Evolutionary conservation across 345 rosid genomes (phyloP).

Genomic region (Chamaenerion angustifolium): DNA sequence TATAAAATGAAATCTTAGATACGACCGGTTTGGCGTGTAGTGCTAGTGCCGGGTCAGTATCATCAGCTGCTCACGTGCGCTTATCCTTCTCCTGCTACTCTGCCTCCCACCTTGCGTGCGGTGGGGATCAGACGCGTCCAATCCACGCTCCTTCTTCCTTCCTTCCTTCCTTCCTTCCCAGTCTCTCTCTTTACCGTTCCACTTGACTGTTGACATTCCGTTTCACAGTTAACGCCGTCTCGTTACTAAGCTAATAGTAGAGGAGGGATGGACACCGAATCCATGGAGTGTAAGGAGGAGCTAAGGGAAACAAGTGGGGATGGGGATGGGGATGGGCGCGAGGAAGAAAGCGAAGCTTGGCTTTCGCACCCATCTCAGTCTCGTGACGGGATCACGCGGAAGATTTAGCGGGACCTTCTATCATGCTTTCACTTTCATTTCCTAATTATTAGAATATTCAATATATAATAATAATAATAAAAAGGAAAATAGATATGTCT

Average conservation of each 20-base stretch:
- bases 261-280: not conserved
- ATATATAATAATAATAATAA: too few species aligned
- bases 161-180: not conserved
- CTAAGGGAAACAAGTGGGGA: not conserved
- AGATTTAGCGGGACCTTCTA: conserved; percentile 9
- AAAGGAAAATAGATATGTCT: too few species aligned
- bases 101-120: conserved; percentile 9
- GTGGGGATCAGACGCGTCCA: conserved; percentile 6
- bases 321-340: too few species aligned
- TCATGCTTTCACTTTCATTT: conserved; percentile 8
- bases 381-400: conserved; percentile 36
- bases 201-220: not conserved
- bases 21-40: not conserved
- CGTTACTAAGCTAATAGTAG: too few species aligned
- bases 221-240: conserved; percentile 2
- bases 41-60: not conserved
- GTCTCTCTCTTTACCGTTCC: not conserved
- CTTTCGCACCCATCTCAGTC: conserved; percentile 9
- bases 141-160: not conserved
- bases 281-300: not conserved
- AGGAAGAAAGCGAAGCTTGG: too few species aligned
- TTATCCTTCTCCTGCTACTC: conserved; percentile 5
- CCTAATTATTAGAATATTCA: too few species aligned
- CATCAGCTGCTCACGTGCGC: conserved; percentile 7
- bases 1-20: not conserved